Evolutionary conservation across 495 filamentous ascomycete genomes (phyloP), one percentile per base, ranked within the genome.

Genomic region (Pyronema omphalodes): DNA sequence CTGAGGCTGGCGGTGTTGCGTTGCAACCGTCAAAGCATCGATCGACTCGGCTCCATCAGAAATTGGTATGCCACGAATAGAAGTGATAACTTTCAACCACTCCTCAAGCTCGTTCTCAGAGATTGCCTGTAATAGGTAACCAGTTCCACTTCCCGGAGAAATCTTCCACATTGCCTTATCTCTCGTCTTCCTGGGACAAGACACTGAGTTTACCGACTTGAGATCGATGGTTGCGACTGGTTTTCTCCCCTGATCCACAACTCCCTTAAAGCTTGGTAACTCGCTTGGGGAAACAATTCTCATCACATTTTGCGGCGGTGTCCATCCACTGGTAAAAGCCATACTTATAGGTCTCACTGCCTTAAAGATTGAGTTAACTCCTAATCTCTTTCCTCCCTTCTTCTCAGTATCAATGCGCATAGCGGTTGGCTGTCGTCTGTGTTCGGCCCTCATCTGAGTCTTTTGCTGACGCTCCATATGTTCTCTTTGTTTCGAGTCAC

Each of bases 291-390:
- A 51, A 37, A 65, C 41, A 29, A 56, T 55, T 18, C 62, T 53
- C 44, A 51, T 45, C 14, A 63, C 49, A 9, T 57, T 52, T 44
- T 61, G 59, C 37, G 63, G 63, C n/a, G 62, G 63, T 11, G 63
- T 60, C 63, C 63, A 65, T 40, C 54, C 54, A 39, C 56, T 56
- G 1, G 62, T 64, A 15, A 66, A 51, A 35, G 63, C 63, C 62
- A 66, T 66, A 7, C 62, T 65, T 12, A 66, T 66, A 3, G 63
- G 63, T 35, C 63, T 54, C 3, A 66, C 62, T 34, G 62, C 59
- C 55, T 65, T 66, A 37, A 66, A 65, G 18, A 67, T 64, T 17
- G 64, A 61, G 29, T 67, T 67, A 35, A 64, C 65, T 14, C 64
- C 65, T 36, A 67, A 47, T 33, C 65, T 54, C 46, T 63, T 66